Percentiles rank a stretch among this genome's conserved stretches.
Evolutionary conservation across 768 basidiomycete genomes (phyloP).

Genomic region (Cystobasidium ongulense): DNA sequence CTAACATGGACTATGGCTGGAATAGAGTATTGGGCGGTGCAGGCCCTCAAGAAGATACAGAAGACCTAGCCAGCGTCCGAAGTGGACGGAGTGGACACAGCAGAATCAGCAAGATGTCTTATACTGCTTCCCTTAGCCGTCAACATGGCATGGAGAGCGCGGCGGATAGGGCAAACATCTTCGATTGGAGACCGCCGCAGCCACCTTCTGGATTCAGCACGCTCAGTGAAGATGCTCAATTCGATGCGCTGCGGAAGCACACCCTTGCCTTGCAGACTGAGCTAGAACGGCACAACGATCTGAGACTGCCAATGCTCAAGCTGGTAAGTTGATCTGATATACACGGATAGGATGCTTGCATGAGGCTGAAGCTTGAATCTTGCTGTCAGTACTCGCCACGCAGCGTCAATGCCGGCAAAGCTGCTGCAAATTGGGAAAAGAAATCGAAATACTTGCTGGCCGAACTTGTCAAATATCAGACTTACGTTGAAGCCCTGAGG

Average conservation of each 20-base stretch:
- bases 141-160: constrained; percentile 43
- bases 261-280: constrained; percentile 67
- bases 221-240: constrained; percentile 85
- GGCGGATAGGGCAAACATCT: constrained; percentile 63
- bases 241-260: constrained; percentile 80
- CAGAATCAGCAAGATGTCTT: constrained; percentile 58
- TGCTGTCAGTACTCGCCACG: constrained; percentile 64
- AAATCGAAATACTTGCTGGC: constrained; percentile 79
- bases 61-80: constrained; percentile 38
- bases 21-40: constrained; percentile 54
- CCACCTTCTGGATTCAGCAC: constrained; percentile 72
- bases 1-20: constrained; percentile 99
- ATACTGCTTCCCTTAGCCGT: constrained; percentile 43
- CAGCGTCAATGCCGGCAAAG: constrained; percentile 63
- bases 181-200: constrained; percentile 89
- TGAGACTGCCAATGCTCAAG: constrained; percentile 70
- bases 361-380: too few species aligned
- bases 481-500: constrained; percentile 83
- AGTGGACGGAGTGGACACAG: constrained; percentile 36
- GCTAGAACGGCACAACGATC: constrained; percentile 69
- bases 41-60: constrained; percentile 45
- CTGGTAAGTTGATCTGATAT: constrained; percentile 54
- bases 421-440: constrained; percentile 79
- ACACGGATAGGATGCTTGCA: background rate
- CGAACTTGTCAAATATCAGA: constrained; percentile 91